Conservation (phyloP, 257 asterid genomes). For the Fraxinus quadrangulata region DNA sequence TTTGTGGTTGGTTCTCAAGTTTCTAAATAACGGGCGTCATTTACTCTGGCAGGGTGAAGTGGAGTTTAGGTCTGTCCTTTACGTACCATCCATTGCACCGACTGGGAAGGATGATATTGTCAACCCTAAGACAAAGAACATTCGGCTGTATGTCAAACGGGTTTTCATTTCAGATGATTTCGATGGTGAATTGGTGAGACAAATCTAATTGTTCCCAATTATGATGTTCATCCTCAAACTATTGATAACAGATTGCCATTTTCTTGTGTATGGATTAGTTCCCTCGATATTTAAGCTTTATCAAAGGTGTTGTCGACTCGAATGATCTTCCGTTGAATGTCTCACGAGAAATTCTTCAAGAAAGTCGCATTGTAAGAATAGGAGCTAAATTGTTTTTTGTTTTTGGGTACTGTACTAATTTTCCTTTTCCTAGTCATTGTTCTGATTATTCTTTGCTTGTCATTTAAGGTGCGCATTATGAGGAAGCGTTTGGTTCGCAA, state of each 20-base stretch:
- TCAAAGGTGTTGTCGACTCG: slow-evolving; percentile 98
- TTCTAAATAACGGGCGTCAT: slow-evolving; percentile 9
- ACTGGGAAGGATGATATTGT: slow-evolving; percentile 77
- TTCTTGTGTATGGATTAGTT: slow-evolving; percentile 50
- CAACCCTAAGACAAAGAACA: slow-evolving; percentile 90
- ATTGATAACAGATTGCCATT: slow-evolving; percentile 7
- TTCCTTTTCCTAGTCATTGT: slow-evolving; percentile 6
- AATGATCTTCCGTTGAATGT: slow-evolving; percentile 97
- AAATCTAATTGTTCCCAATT: slow-evolving; percentile 1
- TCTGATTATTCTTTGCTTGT: slow-evolving; percentile 17
- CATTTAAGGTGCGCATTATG: slow-evolving; percentile 84
- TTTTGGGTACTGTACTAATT: neutral
- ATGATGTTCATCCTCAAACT: slow-evolving; percentile 4
- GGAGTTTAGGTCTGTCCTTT: slow-evolving; percentile 86
- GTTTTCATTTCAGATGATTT: slow-evolving; percentile 97
- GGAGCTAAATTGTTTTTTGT: neutral
- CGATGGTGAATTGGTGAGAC: slow-evolving; percentile 96
- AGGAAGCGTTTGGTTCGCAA: slow-evolving; percentile 96
- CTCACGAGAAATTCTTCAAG: slow-evolving; percentile 97
- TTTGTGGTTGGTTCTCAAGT: slow-evolving; percentile 14
- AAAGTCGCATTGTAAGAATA: slow-evolving; percentile 92
- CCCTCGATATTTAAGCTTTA: slow-evolving; percentile 95
- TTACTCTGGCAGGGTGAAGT: slow-evolving; percentile 83
- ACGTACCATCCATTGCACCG: slow-evolving; percentile 80
- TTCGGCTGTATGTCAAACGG: slow-evolving; percentile 87